phyloP scores from a whole-genome alignment of 2,329 filamentous ascomycete genomes.

The Monosporascus ibericus region DNA sequence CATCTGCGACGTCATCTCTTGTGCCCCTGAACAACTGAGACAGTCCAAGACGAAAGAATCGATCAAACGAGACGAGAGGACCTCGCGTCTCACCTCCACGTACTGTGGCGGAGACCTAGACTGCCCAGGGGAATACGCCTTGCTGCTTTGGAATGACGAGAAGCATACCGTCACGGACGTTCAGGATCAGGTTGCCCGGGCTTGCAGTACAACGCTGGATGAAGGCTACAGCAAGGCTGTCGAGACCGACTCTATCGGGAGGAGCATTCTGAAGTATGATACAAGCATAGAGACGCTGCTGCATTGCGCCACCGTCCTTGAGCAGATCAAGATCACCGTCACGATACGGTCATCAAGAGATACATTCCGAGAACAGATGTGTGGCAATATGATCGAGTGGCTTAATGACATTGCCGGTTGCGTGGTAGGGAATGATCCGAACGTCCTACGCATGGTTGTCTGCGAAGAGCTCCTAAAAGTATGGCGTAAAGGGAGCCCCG shows the following conservation, averaged over 20 bases:
- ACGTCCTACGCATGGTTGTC: slow-evolving; percentile 72
- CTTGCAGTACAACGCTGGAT: slow-evolving; percentile 66
- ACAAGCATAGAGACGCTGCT: slow-evolving; percentile 68
- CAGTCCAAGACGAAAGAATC: slow-evolving; percentile 76
- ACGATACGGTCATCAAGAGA: slow-evolving; percentile 91
- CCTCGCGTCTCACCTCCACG: slow-evolving; percentile 68
- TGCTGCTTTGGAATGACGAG: slow-evolving; percentile 96
- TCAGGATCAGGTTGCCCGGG: slow-evolving; percentile 79
- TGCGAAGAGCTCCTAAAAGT: slow-evolving; percentile 87
- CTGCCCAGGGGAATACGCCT: slow-evolving; percentile 67
- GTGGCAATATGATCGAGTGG: slow-evolving; percentile 96
- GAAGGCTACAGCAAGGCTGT: slow-evolving; percentile 72
- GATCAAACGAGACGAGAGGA: slow-evolving; percentile 74
- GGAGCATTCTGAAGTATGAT: slow-evolving; percentile 76
- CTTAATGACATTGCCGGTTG: slow-evolving; percentile 87
- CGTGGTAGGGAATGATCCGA: slow-evolving; percentile 71
- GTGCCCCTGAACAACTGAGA: slow-evolving; percentile 90
- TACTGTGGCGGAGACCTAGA: slow-evolving; percentile 67
- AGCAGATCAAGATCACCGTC: slow-evolving; percentile 92
- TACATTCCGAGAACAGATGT: slow-evolving; percentile 98
- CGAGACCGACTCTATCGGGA: slow-evolving; percentile 83
- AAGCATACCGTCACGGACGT: slow-evolving; percentile 96
- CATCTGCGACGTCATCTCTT: slow-evolving; percentile 95
- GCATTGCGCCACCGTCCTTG: slow-evolving; percentile 75
- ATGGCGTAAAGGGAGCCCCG: slow-evolving; percentile 82